These are phyloP conservation scores for Suillus sp. DNA, from an alignment of 768 basidiomycete species.

Conservation along the genomic window DNA sequence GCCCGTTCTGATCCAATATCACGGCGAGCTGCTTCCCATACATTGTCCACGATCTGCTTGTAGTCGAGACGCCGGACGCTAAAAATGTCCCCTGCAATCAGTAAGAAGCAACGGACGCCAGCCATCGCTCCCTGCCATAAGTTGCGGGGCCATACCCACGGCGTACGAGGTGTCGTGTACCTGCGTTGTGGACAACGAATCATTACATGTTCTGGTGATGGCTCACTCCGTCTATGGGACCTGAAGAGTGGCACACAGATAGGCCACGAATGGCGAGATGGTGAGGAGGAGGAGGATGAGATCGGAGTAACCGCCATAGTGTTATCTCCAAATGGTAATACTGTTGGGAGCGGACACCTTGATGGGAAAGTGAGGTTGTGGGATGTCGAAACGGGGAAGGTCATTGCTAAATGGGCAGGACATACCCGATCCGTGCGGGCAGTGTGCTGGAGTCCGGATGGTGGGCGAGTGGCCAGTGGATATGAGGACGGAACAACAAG, in stretches of 20 bases:
- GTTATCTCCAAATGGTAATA: neutral
- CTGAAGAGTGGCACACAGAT: neutral
- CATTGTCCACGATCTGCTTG: neutral
- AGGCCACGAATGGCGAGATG: neutral
- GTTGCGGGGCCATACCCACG: neutral
- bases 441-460: conserved; percentile 1
- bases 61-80: neutral
- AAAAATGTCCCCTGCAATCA: neutral
- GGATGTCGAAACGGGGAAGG: neutral
- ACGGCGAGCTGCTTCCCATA: neutral
- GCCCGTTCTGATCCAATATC: neutral
- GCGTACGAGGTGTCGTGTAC: neutral
- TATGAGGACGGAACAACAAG: neutral
- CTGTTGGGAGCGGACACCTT: neutral
- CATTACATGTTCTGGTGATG: conserved; percentile 2
- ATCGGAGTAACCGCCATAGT: neutral
- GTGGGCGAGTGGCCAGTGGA: neutral
- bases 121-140: neutral
- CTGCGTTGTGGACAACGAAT: neutral
- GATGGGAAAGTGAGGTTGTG: conserved; percentile 2
- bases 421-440: neutral
- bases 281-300: neutral
- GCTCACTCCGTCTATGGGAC: conserved; percentile 1
- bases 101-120: neutral
- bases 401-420: neutral